A percentile compares a stretch with the other conserved stretches of the same genome.
Conservation (phyloP, 2,329 filamentous ascomycete species). For the Ascosphaera acerosa region DNA sequence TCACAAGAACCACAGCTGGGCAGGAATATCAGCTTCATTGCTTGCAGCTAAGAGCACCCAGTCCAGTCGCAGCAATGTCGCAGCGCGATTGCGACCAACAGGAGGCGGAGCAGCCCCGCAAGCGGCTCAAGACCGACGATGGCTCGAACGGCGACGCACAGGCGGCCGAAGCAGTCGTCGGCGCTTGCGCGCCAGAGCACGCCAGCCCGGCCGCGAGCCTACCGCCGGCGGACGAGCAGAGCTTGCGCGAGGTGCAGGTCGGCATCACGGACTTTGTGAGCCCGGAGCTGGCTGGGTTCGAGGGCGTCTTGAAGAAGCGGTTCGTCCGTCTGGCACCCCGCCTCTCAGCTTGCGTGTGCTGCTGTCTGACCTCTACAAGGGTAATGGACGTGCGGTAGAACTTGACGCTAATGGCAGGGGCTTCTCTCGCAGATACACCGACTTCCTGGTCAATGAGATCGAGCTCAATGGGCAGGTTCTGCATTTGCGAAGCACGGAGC, state of each 20-base stretch:
- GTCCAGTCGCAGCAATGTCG: no score
- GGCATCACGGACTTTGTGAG: conserved; percentile 41
- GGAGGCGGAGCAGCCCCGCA: conserved; percentile 6
- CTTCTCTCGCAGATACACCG: conserved; percentile 61
- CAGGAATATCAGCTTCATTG: no score
- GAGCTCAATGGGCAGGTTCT: conserved; percentile 47
- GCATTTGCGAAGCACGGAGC: conserved; percentile 33
- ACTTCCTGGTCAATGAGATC: conserved; percentile 86
- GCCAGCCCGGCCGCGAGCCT: no score
- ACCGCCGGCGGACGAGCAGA: conserved; percentile 10
- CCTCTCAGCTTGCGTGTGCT: not conserved
- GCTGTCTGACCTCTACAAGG: conserved; percentile 1
- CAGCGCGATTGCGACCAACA: no score
- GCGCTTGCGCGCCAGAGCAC: conserved; percentile 5
- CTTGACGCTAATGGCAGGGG: not conserved
- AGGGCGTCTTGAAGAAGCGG: conserved; percentile 42
- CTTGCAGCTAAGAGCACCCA: no score
- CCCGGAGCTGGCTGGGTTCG: conserved; percentile 30
- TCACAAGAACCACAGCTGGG: no score
- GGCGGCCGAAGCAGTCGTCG: conserved; percentile 5
- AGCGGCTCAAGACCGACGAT: conserved; percentile 8
- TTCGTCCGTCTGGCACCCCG: conserved; percentile 8
- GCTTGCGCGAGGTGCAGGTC: conserved; percentile 20
- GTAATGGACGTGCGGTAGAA: conserved; percentile 1
- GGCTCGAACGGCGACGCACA: conserved; percentile 5